Evolutionary conservation across 495 filamentous ascomycete species (phyloP).

Genomic region (Tuber microsphaerosporum): DNA sequence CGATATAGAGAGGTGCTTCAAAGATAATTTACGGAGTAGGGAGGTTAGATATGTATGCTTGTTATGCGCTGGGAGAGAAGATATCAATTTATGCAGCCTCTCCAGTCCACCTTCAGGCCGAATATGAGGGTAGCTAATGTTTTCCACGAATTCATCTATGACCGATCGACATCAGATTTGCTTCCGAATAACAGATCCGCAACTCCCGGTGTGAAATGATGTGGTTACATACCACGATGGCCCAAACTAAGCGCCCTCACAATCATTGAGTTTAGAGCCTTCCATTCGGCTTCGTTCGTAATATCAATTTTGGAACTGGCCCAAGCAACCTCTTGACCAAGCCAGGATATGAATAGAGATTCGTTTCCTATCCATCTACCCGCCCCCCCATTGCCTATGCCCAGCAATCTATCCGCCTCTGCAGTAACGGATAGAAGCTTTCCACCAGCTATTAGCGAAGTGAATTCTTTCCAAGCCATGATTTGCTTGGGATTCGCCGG

Average conservation of each 20-base stretch:
- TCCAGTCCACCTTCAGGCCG: slow-evolving; percentile 28
- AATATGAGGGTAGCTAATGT: slow-evolving; percentile 29
- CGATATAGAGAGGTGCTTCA: slow-evolving; percentile 46
- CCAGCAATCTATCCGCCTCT: slow-evolving; percentile 61
- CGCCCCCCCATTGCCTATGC: slow-evolving; percentile 33
- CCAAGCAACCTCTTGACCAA: slow-evolving; percentile 49
- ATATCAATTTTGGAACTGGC: slow-evolving; percentile 42
- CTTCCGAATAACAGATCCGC: neutral
- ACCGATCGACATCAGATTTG: slow-evolving; percentile 37
- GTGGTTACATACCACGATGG: slow-evolving; percentile 55
- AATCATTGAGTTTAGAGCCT: slow-evolving; percentile 55
- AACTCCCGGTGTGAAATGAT: neutral
- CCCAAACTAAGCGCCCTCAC: slow-evolving; percentile 64
- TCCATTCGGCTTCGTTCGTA: slow-evolving; percentile 51
- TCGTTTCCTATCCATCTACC: slow-evolving; percentile 62
- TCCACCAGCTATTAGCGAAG: slow-evolving; percentile 58
- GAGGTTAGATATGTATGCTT: slow-evolving; percentile 35
- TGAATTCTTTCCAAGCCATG: slow-evolving; percentile 60
- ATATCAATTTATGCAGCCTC: slow-evolving; percentile 34
- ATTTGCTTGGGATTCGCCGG: slow-evolving; percentile 41
- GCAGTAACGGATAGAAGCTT: slow-evolving; percentile 64
- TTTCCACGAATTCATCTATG: slow-evolving; percentile 53
- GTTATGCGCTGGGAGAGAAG: slow-evolving; percentile 25
- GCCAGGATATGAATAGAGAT: slow-evolving; percentile 61
- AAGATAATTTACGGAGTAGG: slow-evolving; percentile 33